Conservation (phyloP, 208 protist species). For the Leishmania aethiopica region DNA sequence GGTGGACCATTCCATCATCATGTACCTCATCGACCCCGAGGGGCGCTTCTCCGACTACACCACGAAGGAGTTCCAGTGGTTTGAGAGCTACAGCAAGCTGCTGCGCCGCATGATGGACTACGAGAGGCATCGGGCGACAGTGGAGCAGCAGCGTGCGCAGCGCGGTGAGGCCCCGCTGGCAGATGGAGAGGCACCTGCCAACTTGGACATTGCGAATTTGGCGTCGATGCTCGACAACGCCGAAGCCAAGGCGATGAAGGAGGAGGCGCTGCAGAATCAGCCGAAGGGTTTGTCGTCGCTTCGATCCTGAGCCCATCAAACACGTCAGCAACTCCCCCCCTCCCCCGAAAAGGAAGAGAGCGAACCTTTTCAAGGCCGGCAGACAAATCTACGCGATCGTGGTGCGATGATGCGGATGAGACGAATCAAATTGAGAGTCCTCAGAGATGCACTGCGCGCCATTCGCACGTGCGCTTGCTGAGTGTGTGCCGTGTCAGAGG, state of each 20-base stretch:
- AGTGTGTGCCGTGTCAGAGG: neutral
- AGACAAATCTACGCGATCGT: neutral
- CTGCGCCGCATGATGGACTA: constrained; percentile 82
- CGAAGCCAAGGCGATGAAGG: constrained; percentile 26
- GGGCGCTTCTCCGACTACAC: constrained; percentile 92
- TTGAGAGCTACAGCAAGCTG: constrained; percentile 86
- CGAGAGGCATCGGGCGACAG: constrained; percentile 47
- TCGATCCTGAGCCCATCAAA: neutral
- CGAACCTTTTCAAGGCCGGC: neutral
- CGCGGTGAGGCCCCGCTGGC: constrained; percentile 25
- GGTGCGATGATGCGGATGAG: neutral
- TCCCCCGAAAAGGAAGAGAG: neutral
- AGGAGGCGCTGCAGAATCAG: constrained; percentile 32
- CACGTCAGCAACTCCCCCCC: neutral
- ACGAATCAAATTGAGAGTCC: neutral
- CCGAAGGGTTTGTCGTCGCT: constrained; percentile 21
- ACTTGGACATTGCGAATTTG: constrained; percentile 59
- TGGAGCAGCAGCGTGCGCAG: constrained; percentile 29
- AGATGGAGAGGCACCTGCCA: constrained; percentile 41
- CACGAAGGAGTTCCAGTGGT: constrained; percentile 88
- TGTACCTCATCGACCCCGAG: constrained; percentile 91
- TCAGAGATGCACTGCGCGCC: neutral
- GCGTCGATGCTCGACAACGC: constrained; percentile 57
- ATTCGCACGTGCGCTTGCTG: neutral
- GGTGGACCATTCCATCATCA: constrained; percentile 96